A percentile compares a stretch with the other conserved stretches of the same genome.
Evolutionary conservation across 345 rosid species (phyloP).

Genomic region (Nephelium lappaceum): DNA sequence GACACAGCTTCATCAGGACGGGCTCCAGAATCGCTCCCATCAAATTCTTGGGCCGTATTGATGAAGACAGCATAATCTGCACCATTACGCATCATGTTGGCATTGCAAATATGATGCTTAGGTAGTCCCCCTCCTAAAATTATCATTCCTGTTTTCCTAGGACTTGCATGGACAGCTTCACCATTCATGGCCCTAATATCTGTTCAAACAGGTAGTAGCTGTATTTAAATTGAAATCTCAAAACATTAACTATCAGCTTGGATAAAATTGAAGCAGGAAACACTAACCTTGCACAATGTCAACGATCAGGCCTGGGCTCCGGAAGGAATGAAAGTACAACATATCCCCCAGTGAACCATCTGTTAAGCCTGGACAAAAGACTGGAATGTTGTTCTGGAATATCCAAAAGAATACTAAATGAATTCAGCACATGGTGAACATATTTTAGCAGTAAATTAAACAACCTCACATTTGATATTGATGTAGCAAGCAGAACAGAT

Average conservation of each 20-base stretch:
- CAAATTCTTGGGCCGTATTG: slow-evolving; percentile 93
- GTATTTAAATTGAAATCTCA: slow-evolving; percentile 2
- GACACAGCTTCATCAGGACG: slow-evolving; percentile 95
- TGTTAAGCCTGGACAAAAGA: slow-evolving; percentile 88
- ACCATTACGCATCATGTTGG: slow-evolving; percentile 97
- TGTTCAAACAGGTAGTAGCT: slow-evolving; percentile 28
- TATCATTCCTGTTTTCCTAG: slow-evolving; percentile 84
- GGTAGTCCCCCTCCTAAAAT: slow-evolving; percentile 94
- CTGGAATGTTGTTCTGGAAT: slow-evolving; percentile 85
- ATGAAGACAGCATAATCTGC: slow-evolving; percentile 88
- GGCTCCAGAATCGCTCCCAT: slow-evolving; percentile 98
- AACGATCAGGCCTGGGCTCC: slow-evolving; percentile 57
- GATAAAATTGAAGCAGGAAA: background rate
- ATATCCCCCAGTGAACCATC: slow-evolving; percentile 98
- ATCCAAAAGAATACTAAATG: background rate
- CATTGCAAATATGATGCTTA: slow-evolving; percentile 96
- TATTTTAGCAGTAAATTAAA: background rate
- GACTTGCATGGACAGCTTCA: slow-evolving; percentile 81
- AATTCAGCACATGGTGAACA: background rate
- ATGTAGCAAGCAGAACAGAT: background rate
- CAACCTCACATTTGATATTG: background rate
- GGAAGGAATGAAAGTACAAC: slow-evolving; percentile 86
- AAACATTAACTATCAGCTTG: background rate
- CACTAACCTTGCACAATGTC: slow-evolving; percentile 74
- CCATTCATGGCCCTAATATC: slow-evolving; percentile 83